Evolutionary conservation across 495 filamentous ascomycete genomes (phyloP).

Genomic region (Penicillium paradoxum): DNA sequence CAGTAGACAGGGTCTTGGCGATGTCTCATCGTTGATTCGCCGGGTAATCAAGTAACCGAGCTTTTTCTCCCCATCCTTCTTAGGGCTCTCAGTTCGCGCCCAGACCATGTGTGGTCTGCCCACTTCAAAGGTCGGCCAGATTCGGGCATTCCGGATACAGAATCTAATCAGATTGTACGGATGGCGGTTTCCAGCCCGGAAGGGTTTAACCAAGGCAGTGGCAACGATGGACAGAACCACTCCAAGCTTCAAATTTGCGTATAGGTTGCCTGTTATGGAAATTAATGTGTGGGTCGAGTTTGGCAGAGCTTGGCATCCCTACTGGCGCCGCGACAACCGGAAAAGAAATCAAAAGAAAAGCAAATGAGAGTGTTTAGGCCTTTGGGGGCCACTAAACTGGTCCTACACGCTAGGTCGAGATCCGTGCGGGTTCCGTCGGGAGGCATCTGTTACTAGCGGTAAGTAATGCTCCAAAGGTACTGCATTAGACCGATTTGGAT

Average conservation of each 20-base stretch:
- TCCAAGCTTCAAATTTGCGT: constrained; percentile 1
- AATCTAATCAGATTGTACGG: constrained; percentile 7
- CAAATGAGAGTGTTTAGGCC: neutral
- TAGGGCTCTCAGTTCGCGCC: neutral
- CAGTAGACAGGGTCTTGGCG: constrained; percentile 1
- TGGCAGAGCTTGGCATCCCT: constrained; percentile 2
- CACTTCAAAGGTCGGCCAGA: neutral
- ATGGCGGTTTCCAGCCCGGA: neutral
- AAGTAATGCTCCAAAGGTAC: no score
- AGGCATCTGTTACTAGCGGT: neutral
- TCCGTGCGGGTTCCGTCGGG: neutral
- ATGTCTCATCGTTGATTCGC: constrained; percentile 3
- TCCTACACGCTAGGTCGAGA: neutral
- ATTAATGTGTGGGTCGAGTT: neutral
- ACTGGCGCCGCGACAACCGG: constrained; percentile 3
- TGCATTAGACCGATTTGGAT: no score
- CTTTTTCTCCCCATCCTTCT: neutral
- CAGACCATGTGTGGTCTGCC: neutral
- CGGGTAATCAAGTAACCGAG: neutral
- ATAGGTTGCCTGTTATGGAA: neutral
- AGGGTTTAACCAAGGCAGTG: neutral
- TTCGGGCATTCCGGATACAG: neutral
- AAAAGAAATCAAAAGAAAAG: neutral
- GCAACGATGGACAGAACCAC: neutral
- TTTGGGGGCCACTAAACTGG: neutral